These are phyloP conservation scores for Galerina sulciceps DNA, from an alignment of 768 basidiomycete species.

Conservation along the genomic window DNA sequence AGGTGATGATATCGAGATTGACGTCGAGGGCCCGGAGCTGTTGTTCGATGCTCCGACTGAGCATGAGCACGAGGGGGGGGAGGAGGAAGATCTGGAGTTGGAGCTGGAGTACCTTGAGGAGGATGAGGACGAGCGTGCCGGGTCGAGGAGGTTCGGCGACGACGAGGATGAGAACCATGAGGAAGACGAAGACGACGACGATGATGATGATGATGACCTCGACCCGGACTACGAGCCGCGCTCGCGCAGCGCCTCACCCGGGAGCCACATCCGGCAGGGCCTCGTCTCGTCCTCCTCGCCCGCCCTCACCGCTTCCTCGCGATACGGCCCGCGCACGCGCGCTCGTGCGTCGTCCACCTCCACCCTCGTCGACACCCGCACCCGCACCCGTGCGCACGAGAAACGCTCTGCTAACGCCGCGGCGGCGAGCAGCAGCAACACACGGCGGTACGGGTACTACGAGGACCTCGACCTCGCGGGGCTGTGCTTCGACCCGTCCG, in stretches of 20 bases:
- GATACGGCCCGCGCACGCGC: neutral
- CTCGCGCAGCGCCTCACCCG: slow-evolving; percentile 10
- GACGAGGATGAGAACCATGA: slow-evolving; percentile 16
- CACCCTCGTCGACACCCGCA: neutral
- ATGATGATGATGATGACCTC: slow-evolving; percentile 9
- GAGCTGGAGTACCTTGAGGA: slow-evolving; percentile 9
- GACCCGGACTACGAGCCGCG: neutral
- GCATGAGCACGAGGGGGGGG: no score
- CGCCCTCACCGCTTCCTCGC: neutral
- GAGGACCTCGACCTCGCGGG: slow-evolving; percentile 30
- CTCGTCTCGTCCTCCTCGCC: neutral
- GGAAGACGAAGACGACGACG: slow-evolving; percentile 4
- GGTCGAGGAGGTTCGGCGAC: no score
- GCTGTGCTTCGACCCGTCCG: slow-evolving; percentile 34
- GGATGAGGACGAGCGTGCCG: slow-evolving; percentile 6
- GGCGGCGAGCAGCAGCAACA: neutral
- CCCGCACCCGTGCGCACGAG: neutral
- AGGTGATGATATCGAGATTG: slow-evolving; percentile 1
- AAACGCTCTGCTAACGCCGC: neutral
- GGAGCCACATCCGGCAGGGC: neutral
- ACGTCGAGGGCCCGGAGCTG: neutral
- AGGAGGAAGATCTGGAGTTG: no score
- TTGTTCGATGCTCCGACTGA: no score
- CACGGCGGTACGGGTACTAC: neutral
- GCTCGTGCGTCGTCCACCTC: neutral